phyloP scores from a whole-genome alignment of 208 protist genomes.

The Phytomonas serpens region DNA sequence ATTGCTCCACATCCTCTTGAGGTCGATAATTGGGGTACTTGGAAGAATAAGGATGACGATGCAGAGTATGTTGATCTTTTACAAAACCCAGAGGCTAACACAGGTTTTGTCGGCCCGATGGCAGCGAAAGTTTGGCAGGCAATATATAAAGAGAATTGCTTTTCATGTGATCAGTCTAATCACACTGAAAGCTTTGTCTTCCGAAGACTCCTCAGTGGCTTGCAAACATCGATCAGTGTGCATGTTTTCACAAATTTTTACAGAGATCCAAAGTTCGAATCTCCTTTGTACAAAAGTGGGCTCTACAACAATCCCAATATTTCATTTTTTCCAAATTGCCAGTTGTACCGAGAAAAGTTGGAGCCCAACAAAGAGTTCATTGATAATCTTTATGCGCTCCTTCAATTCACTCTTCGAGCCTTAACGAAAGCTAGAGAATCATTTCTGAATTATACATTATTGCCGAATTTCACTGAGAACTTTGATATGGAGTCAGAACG shows the following conservation, averaged over 20 bases:
- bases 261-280: slow-evolving; percentile 52
- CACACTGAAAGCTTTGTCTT: slow-evolving; percentile 61
- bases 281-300: slow-evolving; percentile 34
- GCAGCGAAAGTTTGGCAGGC: slow-evolving; percentile 69
- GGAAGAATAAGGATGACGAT: slow-evolving; percentile 28
- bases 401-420: slow-evolving; percentile 81
- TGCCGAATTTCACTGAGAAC: slow-evolving; percentile 42
- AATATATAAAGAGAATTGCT: slow-evolving; percentile 83
- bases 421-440: slow-evolving; percentile 57
- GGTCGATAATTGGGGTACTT: slow-evolving; percentile 49
- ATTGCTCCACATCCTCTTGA: slow-evolving; percentile 20
- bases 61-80: slow-evolving; percentile 76
- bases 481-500: slow-evolving; percentile 39
- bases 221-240: slow-evolving; percentile 84
- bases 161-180: slow-evolving; percentile 20
- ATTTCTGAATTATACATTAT: slow-evolving; percentile 39
- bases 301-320: slow-evolving; percentile 74
- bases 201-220: slow-evolving; percentile 67
- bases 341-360: slow-evolving; percentile 60
- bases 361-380: slow-evolving; percentile 47
- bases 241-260: slow-evolving; percentile 82
- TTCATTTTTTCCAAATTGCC: slow-evolving; percentile 82
- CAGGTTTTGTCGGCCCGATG: slow-evolving; percentile 72
- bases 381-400: slow-evolving; percentile 83
- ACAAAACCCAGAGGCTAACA: slow-evolving; percentile 81